Evolutionary conservation across 768 basidiomycete genomes (phyloP).

Genomic region (Agrocybe chaxingu): DNA sequence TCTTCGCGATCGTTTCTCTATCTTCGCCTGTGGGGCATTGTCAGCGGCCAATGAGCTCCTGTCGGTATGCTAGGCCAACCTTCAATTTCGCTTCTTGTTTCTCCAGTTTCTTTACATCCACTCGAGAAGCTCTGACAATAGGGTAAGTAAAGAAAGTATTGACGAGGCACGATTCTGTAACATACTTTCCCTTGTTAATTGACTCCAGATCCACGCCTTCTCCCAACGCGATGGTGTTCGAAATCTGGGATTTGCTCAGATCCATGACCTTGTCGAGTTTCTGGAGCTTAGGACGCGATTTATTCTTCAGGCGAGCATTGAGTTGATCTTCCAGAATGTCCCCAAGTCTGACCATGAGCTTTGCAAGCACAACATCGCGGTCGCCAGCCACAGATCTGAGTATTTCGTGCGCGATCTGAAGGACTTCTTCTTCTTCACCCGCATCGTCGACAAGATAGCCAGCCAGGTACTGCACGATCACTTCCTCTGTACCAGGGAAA

Average conservation of each 20-base stretch:
- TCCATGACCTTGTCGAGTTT: conserved; percentile 87
- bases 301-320: conserved; percentile 51
- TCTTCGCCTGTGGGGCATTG: conserved; percentile 67
- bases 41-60: neutral
- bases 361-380: conserved; percentile 53
- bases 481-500: conserved; percentile 79
- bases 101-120: conserved; percentile 94
- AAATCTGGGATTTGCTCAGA: conserved; percentile 80
- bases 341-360: conserved; percentile 62
- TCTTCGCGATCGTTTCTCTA: conserved; percentile 89
- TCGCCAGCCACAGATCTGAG: conserved; percentile 75
- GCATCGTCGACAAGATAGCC: conserved; percentile 89
- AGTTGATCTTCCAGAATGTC: conserved; percentile 66
- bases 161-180: conserved; percentile 9
- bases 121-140: conserved; percentile 70
- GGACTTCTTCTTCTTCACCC: conserved; percentile 82
- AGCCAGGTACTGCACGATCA: conserved; percentile 82
- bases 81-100: conserved; percentile 96
- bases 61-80: conserved; percentile 33
- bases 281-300: conserved; percentile 62
- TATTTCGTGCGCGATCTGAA: conserved; percentile 71
- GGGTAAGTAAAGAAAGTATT: conserved; percentile 9
- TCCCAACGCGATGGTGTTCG: conserved; percentile 72
- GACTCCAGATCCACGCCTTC: conserved; percentile 89
- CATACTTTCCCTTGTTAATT: conserved; percentile 91